Conservation (phyloP, 345 rosid genomes). For the Bruguiera parviflora region DNA sequence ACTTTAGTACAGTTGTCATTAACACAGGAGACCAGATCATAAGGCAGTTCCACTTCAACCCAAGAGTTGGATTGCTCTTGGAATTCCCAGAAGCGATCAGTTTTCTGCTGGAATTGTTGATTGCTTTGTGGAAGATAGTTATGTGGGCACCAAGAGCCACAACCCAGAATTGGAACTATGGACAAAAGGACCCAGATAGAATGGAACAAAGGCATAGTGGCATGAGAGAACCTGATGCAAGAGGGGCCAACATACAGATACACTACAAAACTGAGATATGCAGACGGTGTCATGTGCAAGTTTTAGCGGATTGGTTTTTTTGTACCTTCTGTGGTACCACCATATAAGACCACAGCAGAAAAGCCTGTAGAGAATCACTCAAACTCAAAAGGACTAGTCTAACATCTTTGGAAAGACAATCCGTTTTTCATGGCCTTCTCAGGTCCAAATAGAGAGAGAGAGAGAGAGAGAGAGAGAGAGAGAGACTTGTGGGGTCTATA, state of each 20-base stretch:
- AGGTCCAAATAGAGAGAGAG: conserved; percentile 13
- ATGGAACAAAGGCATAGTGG: conserved; percentile 33
- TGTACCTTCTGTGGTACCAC: conserved; percentile 21
- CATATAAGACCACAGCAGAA: conserved; percentile 22
- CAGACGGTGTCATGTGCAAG: conserved; percentile 25
- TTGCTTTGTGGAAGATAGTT: conserved; percentile 5
- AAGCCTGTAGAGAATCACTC: conserved; percentile 1
- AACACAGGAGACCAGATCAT: conserved; percentile 57
- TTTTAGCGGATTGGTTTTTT: conserved; percentile 4
- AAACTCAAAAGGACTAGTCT: neutral
- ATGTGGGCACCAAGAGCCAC: conserved; percentile 24
- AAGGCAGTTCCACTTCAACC: conserved; percentile 63
- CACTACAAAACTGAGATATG: conserved; percentile 23
- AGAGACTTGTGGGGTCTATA: conserved; percentile 18
- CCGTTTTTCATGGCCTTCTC: conserved; percentile 19
- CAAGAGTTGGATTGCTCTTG: conserved; percentile 48
- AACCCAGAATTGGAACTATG: neutral
- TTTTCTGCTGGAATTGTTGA: conserved; percentile 48
- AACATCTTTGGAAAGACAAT: conserved; percentile 2
- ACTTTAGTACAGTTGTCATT: conserved; percentile 49
- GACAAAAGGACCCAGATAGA: conserved; percentile 28
- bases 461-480: conserved; percentile 7
- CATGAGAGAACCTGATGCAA: conserved; percentile 9
- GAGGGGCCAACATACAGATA: conserved; percentile 10
- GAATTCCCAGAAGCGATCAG: conserved; percentile 62